These are phyloP conservation scores for Blakeslea trispora DNA, from an alignment of 371 early-diverging fungal genomes.

Conservation along the genomic window DNA sequence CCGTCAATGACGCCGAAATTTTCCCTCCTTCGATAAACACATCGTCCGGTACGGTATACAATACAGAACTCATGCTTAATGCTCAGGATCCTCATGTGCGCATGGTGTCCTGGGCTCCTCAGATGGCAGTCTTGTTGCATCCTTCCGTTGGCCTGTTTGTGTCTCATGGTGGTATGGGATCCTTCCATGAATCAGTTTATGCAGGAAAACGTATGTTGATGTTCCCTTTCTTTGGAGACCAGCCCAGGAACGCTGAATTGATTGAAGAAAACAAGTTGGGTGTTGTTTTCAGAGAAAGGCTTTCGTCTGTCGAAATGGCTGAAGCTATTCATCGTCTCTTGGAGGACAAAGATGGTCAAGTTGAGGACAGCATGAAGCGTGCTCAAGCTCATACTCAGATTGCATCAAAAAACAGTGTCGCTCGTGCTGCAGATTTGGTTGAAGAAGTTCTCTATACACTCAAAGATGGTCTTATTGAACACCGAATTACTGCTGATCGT, in stretches of 20 bases:
- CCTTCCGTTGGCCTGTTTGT: slow-evolving; percentile 30
- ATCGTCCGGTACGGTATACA: slow-evolving; percentile 4
- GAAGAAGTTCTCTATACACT: slow-evolving; percentile 23
- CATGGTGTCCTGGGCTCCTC: slow-evolving; percentile 20
- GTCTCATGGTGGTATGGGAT: slow-evolving; percentile 40
- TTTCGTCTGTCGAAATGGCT: neutral
- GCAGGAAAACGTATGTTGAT: slow-evolving; percentile 31
- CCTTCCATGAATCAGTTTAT: slow-evolving; percentile 34
- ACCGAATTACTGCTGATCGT: slow-evolving; percentile 8
- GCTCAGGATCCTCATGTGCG: slow-evolving; percentile 3
- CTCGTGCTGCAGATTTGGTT: slow-evolving; percentile 24
- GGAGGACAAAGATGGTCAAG: slow-evolving; percentile 1
- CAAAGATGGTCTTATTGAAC: slow-evolving; percentile 18
- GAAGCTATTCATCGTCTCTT: neutral
- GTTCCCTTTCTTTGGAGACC: slow-evolving; percentile 47
- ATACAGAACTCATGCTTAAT: slow-evolving; percentile 1
- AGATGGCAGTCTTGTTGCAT: slow-evolving; percentile 39
- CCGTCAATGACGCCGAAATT: slow-evolving; percentile 3
- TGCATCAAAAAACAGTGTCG: slow-evolving; percentile 13
- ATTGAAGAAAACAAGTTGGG: slow-evolving; percentile 9
- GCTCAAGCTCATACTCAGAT: slow-evolving; percentile 24
- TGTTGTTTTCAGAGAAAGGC: neutral
- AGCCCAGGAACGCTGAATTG: slow-evolving; percentile 16
- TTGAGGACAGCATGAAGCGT: slow-evolving; percentile 11
- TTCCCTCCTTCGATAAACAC: slow-evolving; percentile 18